Percentiles rank a stretch among this genome's conserved stretches.
phyloP scores from a whole-genome alignment of 148 eudicot species.

The Beta vulgaris region DNA sequence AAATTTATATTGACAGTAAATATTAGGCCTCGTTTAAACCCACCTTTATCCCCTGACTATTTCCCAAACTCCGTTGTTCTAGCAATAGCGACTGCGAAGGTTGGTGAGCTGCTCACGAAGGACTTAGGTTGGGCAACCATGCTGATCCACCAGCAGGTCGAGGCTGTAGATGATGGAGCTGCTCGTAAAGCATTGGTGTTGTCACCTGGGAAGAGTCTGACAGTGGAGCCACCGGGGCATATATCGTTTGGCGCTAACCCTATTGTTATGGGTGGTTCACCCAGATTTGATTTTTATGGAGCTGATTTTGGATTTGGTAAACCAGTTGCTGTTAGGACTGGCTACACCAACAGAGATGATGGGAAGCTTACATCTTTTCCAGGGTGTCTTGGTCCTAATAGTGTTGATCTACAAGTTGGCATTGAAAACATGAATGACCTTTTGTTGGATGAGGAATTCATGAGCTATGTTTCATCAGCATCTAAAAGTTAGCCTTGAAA shows the following conservation, averaged over 20 bases:
- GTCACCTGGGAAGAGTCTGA: neutral
- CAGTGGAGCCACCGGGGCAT: neutral
- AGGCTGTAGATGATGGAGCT: neutral
- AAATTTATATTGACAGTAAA: neutral
- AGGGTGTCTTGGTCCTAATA: conserved; percentile 12
- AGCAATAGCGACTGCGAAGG: neutral
- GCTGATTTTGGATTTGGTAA: conserved; percentile 18
- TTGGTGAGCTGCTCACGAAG: neutral
- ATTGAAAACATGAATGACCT: conserved; percentile 12
- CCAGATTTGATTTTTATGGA: conserved; percentile 10
- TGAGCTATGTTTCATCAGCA: conserved; percentile 2
- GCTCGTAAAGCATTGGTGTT: neutral
- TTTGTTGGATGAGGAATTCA: conserved; percentile 8
- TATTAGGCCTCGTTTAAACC: conserved; percentile 17
- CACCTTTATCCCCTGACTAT: conserved; percentile 11
- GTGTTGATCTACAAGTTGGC: conserved; percentile 11
- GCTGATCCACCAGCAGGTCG: neutral
- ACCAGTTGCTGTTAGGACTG: neutral
- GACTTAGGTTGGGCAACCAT: neutral
- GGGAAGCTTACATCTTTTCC: conserved; percentile 22
- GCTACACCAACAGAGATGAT: neutral
- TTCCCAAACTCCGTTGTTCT: neutral
- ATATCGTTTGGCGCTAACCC: neutral
- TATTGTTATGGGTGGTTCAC: neutral
- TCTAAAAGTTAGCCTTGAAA: too few species aligned